Conservation (phyloP, 495 filamentous ascomycete genomes). For the Neurospora pannonica region DNA sequence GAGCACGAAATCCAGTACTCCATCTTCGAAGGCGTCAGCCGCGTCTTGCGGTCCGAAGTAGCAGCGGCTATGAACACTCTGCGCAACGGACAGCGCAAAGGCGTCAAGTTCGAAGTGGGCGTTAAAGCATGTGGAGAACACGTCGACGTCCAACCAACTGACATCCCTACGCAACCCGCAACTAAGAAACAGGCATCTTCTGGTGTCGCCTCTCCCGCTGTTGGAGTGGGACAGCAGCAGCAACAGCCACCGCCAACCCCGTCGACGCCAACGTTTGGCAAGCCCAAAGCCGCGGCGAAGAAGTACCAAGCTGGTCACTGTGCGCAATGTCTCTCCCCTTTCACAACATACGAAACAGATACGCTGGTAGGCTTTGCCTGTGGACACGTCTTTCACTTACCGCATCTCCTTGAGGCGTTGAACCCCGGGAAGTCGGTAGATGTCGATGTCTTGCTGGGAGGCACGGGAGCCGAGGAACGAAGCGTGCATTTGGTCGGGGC, state of each 20-base stretch:
- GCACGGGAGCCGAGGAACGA: conserved; percentile 30
- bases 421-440: conserved; percentile 29
- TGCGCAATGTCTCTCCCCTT: conserved; percentile 52
- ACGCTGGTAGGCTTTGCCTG: conserved; percentile 87
- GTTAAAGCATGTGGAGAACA: conserved; percentile 30
- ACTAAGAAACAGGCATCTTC: conserved; percentile 7
- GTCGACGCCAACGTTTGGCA: too few species aligned
- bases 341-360: conserved; percentile 54
- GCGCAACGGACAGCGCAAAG: conserved; percentile 64
- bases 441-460: conserved; percentile 8
- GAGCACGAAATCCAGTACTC: conserved; percentile 89
- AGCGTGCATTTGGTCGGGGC: conserved; percentile 50
- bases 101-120: conserved; percentile 77
- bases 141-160: conserved; percentile 29
- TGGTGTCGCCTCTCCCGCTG: not conserved
- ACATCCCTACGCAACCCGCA: conserved; percentile 6
- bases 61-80: conserved; percentile 68
- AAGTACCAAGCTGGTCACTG: conserved; percentile 43
- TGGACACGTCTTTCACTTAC: conserved; percentile 81
- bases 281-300: not conserved
- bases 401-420: conserved; percentile 55
- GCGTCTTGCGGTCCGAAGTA: conserved; percentile 79
- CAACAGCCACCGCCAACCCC: too few species aligned
- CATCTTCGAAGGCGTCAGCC: conserved; percentile 81
- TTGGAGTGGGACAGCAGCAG: conserved; percentile 3